phyloP scores from a whole-genome alignment of 1,284 basidiomycete species.

The Austroboletus niveus region DNA sequence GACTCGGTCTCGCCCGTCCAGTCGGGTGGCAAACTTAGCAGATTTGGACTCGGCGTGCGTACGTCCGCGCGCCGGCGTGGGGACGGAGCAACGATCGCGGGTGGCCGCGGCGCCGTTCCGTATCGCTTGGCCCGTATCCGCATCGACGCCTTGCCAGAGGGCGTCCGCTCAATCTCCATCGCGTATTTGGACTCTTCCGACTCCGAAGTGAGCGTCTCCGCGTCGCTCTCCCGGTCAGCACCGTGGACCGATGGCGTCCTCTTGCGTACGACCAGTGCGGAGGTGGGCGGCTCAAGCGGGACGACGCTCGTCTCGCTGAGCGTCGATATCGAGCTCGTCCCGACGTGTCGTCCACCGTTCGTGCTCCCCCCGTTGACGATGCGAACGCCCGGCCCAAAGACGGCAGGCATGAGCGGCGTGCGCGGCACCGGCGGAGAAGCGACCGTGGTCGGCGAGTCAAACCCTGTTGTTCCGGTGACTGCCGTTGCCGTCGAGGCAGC shows the following conservation, averaged over 20 bases:
- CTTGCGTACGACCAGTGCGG: constrained; percentile 35
- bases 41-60: constrained; percentile 41
- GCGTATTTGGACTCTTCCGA: constrained; percentile 42
- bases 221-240: constrained; percentile 14
- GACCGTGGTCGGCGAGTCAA: constrained; percentile 42
- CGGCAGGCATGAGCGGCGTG: constrained; percentile 35
- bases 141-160: constrained; percentile 37
- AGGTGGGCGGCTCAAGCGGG: constrained; percentile 31
- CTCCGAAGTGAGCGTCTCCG: constrained; percentile 32
- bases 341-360: constrained; percentile 10
- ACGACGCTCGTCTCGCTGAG: constrained; percentile 13
- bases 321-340: constrained; percentile 37
- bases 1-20: constrained; percentile 53
- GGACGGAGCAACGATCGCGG: constrained; percentile 17
- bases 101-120: constrained; percentile 35
- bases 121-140: constrained; percentile 50
- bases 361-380: constrained; percentile 16
- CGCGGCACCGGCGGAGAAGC: constrained; percentile 42
- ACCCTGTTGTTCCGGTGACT: constrained; percentile 13
- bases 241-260: constrained; percentile 33
- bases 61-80: constrained; percentile 18
- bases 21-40: constrained; percentile 43
- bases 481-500: not conserved
- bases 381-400: constrained; percentile 12
- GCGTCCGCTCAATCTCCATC: constrained; percentile 29